Evolutionary conservation across 306 rosid genomes (phyloP), one percentile per base, ranked within the genome.

Genomic region (Carpinus fangiana): DNA sequence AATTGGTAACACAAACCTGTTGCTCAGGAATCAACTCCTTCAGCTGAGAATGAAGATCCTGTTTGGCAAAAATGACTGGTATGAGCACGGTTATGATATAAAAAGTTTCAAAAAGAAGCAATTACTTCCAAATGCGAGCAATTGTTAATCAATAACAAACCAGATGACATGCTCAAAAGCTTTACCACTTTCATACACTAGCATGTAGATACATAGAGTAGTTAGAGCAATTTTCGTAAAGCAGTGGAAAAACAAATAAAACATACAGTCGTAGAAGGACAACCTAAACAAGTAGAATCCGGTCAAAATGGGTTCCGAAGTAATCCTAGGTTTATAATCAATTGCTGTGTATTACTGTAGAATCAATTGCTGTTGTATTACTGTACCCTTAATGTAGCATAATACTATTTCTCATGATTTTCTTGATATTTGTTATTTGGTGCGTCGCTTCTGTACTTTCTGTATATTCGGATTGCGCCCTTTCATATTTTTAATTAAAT

Each of bases 21-120:
- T 93, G 84, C 80, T 93, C 94, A 20, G 97, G 99, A 91, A 96
- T 83, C 77, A 93, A 82, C 66, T 96, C 99, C 88, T 85, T 87
- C 88, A 93, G 43, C 81, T 90, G 94, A 70, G 99, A 86, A 60
- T 76, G 86, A 77, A 96, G 97, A 81, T 96, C 99, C 98, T 96
- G 87, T 84, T 86, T 43, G 53, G 73, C 26, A 82, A 66, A 67
- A 78, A 80, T 2, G 72, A 41, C 8, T 16, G 4, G 13, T 13
- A 72, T 78, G 48, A 83, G 73, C 61, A 75, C 75, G 51, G 36
- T 21, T 52, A 60, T 28, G 38, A 61, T 1, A 23, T 6, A 79
- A 52, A 73, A 36, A 59, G 74, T 36, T 60, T 60, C 23, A 70
- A 17, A 23, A 66, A 18, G 0, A 66, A 16, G 51, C 50, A 36